Conservation (phyloP, 768 basidiomycete genomes). For the Pulveroboletus sp. region DNA sequence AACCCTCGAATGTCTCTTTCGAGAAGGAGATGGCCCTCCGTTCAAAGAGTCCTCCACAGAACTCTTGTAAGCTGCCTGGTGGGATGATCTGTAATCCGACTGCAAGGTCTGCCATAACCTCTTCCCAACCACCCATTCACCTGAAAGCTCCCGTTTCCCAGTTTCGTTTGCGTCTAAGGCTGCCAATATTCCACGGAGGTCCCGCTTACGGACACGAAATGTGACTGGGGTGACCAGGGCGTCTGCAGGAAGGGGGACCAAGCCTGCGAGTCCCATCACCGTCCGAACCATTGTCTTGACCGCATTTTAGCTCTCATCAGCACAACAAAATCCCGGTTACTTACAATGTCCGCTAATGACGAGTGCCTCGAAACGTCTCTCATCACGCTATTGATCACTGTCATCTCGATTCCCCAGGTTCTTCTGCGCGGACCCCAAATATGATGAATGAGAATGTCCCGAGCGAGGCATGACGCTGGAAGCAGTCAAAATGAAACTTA, state of each 20-base stretch:
- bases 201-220: conserved; percentile 72
- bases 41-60: conserved; percentile 16
- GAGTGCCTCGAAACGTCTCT: conserved; percentile 81
- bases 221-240: conserved; percentile 94
- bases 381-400: conserved; percentile 80
- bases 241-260: conserved; percentile 86
- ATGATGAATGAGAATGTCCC: conserved; percentile 74
- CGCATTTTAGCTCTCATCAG: conserved; percentile 1
- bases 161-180: conserved; percentile 72
- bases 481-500: not conserved
- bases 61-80: conserved; percentile 22
- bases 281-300: conserved; percentile 47
- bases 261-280: conserved; percentile 75
- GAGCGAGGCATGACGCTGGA: conserved; percentile 40
- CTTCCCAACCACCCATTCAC: conserved; percentile 97
- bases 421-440: conserved; percentile 86
- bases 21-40: conserved; percentile 11
- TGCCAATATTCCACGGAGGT: conserved; percentile 76
- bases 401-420: conserved; percentile 95
- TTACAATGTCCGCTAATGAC: conserved; percentile 79
- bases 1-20: conserved; percentile 66
- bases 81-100: conserved; percentile 67
- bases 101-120: conserved; percentile 87
- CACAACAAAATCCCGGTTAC: conserved; percentile 10
- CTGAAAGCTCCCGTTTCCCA: conserved; percentile 78